A percentile compares a stretch with the other conserved stretches of the same genome.
These are phyloP conservation scores for Diaporthe helianthi DNA, from an alignment of 2,329 filamentous ascomycete species.

Conservation along the genomic window DNA sequence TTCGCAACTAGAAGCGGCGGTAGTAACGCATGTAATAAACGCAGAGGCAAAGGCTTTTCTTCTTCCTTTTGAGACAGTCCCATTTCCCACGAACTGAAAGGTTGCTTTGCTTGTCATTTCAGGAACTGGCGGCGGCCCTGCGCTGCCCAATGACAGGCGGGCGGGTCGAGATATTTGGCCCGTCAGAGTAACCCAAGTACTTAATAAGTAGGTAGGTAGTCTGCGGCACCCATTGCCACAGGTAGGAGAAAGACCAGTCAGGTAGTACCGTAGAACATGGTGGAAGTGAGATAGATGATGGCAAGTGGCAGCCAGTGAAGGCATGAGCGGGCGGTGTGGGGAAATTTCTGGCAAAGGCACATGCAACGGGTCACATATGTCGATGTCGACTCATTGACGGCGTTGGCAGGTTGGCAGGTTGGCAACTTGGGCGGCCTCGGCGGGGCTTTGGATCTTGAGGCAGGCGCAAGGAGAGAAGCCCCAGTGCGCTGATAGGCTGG, in stretches of 20 bases:
- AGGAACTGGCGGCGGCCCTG: slow-evolving; percentile 1
- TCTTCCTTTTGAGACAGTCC: background rate
- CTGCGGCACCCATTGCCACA: too few species aligned
- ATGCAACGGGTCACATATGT: slow-evolving; percentile 5
- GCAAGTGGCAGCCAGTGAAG: background rate
- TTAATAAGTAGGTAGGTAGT: too few species aligned
- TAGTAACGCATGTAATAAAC: background rate
- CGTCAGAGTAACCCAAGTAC: too few species aligned
- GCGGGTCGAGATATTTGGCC: background rate
- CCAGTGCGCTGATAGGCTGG: background rate
- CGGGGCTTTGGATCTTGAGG: background rate
- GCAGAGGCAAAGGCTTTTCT: background rate
- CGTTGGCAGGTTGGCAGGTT: too few species aligned
- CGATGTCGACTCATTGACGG: slow-evolving; percentile 21
- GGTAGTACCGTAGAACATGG: too few species aligned
- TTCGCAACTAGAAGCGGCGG: too few species aligned
- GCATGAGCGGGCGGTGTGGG: slow-evolving; percentile 13
- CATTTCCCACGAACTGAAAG: slow-evolving; percentile 18
- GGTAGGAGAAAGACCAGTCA: background rate
- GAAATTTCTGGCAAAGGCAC: background rate
- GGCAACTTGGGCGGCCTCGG: background rate
- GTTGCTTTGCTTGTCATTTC: background rate
- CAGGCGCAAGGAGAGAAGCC: background rate
- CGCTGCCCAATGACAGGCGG: background rate
- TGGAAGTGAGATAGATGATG: slow-evolving; percentile 7